phyloP scores from a whole-genome alignment of 2,329 filamentous ascomycete genomes.

The Dothistroma pini region DNA sequence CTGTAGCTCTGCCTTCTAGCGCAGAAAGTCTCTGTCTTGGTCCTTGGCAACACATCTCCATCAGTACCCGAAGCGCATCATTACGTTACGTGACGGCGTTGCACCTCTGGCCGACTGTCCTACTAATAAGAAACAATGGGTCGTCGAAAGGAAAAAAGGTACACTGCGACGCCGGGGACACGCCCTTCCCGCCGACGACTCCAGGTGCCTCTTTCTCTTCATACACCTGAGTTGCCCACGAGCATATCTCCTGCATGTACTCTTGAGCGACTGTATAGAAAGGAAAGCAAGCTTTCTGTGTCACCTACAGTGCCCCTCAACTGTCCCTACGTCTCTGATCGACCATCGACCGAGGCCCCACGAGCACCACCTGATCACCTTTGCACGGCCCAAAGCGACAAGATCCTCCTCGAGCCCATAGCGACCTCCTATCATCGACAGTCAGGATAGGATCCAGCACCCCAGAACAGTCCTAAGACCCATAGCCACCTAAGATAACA shows the following conservation, averaged over 20 bases:
- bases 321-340: background rate
- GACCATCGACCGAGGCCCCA: conserved; percentile 1
- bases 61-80: conserved; percentile 1
- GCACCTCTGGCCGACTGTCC: background rate
- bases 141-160: background rate
- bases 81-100: conserved; percentile 4
- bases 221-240: background rate
- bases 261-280: conserved; percentile 6
- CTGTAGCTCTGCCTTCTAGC: background rate
- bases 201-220: background rate
- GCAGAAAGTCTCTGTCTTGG: conserved; percentile 1
- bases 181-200: background rate
- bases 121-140: conserved; percentile 8
- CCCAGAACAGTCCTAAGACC: conserved; percentile 2
- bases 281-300: conserved; percentile 11
- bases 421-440: conserved; percentile 6
- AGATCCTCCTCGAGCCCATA: background rate
- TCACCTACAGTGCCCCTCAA: conserved; percentile 3
- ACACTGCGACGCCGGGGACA: background rate
- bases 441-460: conserved; percentile 4
- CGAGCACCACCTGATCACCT: background rate
- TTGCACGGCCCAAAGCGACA: conserved; percentile 7
- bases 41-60: background rate
- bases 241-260: background rate
- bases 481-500: conserved; percentile 7